phyloP scores from a whole-genome alignment of 208 protist species.

The Endotrypanum monterogeii region DNA sequence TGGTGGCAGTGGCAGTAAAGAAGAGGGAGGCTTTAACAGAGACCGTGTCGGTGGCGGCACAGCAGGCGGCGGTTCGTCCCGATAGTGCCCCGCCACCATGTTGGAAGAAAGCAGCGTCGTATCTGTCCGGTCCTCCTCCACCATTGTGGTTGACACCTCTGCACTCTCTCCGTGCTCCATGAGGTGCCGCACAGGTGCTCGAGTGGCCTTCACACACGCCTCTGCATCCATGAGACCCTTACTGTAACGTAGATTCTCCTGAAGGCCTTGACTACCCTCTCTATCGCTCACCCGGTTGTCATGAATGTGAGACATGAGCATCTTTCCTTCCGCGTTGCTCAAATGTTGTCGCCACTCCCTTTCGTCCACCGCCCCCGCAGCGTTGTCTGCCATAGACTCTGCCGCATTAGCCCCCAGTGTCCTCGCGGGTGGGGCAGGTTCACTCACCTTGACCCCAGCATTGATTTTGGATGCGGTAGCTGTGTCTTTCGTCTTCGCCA shows the following conservation, averaged over 20 bases:
- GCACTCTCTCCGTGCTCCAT: background rate
- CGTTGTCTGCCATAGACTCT: conserved; percentile 6
- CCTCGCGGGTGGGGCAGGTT: background rate
- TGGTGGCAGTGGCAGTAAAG: background rate
- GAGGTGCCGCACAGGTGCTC: background rate
- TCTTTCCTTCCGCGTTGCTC: conserved; percentile 50
- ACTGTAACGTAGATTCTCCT: background rate
- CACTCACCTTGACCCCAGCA: background rate
- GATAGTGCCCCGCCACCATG: background rate
- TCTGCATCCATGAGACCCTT: background rate
- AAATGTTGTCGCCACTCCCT: conserved; percentile 48
- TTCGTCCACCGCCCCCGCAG: conserved; percentile 21
- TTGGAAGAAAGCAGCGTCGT: background rate
- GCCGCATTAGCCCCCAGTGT: background rate
- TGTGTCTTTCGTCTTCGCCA: background rate
- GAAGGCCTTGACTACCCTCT: background rate
- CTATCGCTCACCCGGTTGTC: background rate
- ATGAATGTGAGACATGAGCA: conserved; percentile 28
- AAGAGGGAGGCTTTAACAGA: conserved; percentile 6
- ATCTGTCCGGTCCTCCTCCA: background rate
- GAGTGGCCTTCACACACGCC: background rate
- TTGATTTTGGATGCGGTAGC: background rate
- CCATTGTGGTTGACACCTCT: background rate
- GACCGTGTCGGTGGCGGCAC: background rate
- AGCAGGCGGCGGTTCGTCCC: background rate